These are phyloP conservation scores for Myrica gale DNA, from an alignment of 306 rosid genomes.

Conservation along the genomic window DNA sequence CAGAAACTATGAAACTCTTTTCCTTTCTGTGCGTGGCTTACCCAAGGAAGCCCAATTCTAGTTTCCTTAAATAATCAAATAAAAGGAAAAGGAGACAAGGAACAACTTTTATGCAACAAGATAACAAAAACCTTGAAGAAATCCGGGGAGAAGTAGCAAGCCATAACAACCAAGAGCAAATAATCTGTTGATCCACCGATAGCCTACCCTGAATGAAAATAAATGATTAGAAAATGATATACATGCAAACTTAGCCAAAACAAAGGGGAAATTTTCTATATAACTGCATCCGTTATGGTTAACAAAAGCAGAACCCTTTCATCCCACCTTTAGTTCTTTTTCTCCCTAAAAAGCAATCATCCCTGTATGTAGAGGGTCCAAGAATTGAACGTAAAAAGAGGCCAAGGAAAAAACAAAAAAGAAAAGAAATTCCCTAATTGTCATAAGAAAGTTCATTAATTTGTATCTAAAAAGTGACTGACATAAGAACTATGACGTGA, in stretches of 20 bases:
- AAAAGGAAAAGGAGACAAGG: not conserved
- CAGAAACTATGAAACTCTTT: not conserved
- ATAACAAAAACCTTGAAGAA: slow-evolving; percentile 66
- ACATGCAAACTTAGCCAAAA: not conserved
- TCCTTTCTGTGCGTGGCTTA: not conserved
- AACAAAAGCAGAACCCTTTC: not conserved
- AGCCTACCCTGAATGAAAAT: slow-evolving; percentile 81
- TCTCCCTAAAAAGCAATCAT: not conserved
- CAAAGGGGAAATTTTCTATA: not conserved
- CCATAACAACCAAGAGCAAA: slow-evolving; percentile 77
- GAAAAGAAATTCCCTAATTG: not conserved
- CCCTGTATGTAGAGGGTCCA: not conserved
- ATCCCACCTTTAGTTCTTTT: not conserved
- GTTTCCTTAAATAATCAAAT: not conserved
- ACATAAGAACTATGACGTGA: too few relatives aligned
- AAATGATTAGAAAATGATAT: slow-evolving; percentile 28
- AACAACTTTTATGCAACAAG: not conserved
- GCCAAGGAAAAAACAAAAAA: too few relatives aligned
- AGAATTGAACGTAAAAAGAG: not conserved
- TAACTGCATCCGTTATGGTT: not conserved
- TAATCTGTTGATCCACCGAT: slow-evolving; percentile 67
- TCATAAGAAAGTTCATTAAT: not conserved
- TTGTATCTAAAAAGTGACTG: not conserved
- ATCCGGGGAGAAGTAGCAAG: slow-evolving; percentile 87
- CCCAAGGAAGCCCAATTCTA: not conserved